Percentiles rank a stretch among this genome's conserved stretches.
phyloP scores from a whole-genome alignment of 768 basidiomycete genomes.

The Mycena haematopus region DNA sequence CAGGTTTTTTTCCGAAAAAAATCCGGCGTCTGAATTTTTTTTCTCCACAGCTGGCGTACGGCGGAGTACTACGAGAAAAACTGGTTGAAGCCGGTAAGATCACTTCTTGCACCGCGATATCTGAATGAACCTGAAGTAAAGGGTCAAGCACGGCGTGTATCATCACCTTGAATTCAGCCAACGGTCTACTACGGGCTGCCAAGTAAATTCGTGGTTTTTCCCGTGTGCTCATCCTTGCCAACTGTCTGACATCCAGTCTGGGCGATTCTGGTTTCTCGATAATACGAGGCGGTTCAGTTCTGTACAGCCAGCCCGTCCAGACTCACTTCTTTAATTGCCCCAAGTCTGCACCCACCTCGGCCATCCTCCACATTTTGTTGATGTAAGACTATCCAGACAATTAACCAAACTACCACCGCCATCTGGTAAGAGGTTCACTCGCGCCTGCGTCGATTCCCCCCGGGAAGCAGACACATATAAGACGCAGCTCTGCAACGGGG shows the following conservation, averaged over 20 bases:
- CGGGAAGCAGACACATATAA: constrained; percentile 28
- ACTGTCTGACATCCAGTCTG: constrained; percentile 40
- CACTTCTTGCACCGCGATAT: not conserved
- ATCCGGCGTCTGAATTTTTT: constrained; percentile 19
- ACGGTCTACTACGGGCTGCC: constrained; percentile 57
- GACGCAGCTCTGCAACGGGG: constrained; percentile 25
- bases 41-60: constrained; percentile 42
- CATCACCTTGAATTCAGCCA: constrained; percentile 56
- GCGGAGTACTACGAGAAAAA: constrained; percentile 54
- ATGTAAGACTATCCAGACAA: constrained; percentile 25
- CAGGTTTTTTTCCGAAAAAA: not conserved
- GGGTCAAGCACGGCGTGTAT: constrained; percentile 67
- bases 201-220: constrained; percentile 57
- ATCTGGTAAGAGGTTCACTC: constrained; percentile 25
- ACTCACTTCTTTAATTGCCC: constrained; percentile 31
- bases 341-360: constrained; percentile 19
- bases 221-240: constrained; percentile 8
- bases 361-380: constrained; percentile 13
- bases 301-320: constrained; percentile 39
- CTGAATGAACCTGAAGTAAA: constrained; percentile 28
- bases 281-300: constrained; percentile 51
- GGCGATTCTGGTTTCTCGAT: constrained; percentile 61
- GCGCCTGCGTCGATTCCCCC: constrained; percentile 29
- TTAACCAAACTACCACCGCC: constrained; percentile 33
- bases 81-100: constrained; percentile 31